phyloP scores from a whole-genome alignment of 164 flowering plant species.

The Vitis vinifera region ASM3070453v1 NC_081815.1:937001-937500 shows the following conservation, averaged over 20 bases:
- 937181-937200: conserved; percentile 31
- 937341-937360: conserved; percentile 32
- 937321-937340: conserved; percentile 20
- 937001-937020: conserved; percentile 30
- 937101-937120: conserved; percentile 39
- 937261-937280: conserved; percentile 43
- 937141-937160: conserved; percentile 27
- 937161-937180: conserved; percentile 37
- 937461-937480: conserved; percentile 32
- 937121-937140: conserved; percentile 21
- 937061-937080: conserved; percentile 25
- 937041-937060: conserved; percentile 37
- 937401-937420: conserved; percentile 27
- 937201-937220: conserved; percentile 24
- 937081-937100: conserved; percentile 30
- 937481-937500: conserved; percentile 33
- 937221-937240: conserved; percentile 22
- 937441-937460: conserved; percentile 33
- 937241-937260: conserved; percentile 30
- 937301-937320: conserved; percentile 29
- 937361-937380: conserved; percentile 36
- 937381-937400: conserved; percentile 29
- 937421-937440: conserved; percentile 26
- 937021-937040: conserved; percentile 24
- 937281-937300: conserved; percentile 25